These are phyloP conservation scores for Penicillium samsonianum DNA, from an alignment of 495 filamentous ascomycete species.

Conservation along the genomic window DNA sequence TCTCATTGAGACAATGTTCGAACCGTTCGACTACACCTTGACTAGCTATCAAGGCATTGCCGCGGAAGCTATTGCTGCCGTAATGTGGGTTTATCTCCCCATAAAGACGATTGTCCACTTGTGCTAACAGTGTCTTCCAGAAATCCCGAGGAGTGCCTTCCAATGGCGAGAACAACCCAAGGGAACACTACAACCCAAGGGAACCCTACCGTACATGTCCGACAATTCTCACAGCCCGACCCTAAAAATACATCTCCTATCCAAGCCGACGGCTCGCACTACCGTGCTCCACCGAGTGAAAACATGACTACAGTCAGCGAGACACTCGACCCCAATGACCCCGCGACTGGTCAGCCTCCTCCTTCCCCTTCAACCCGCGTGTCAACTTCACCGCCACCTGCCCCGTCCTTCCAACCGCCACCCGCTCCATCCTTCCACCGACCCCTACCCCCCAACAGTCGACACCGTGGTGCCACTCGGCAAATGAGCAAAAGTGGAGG, in stretches of 20 bases:
- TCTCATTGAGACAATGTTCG: conserved; percentile 92
- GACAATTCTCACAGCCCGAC: conserved; percentile 45
- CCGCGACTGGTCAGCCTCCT: conserved; percentile 25
- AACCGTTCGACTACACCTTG: conserved; percentile 91
- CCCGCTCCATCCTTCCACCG: conserved; percentile 42
- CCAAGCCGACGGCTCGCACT: conserved; percentile 29
- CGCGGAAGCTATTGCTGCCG: conserved; percentile 43
- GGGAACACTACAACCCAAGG: conserved; percentile 21
- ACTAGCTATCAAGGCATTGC: conserved; percentile 58
- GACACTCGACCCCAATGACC: conserved; percentile 35
- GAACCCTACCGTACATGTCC: conserved; percentile 31
- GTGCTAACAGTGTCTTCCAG: conserved; percentile 24
- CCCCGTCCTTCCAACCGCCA: conserved; percentile 42
- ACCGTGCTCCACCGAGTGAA: conserved; percentile 27
- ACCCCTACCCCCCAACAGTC: conserved; percentile 33
- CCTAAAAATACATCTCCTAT: conserved; percentile 33
- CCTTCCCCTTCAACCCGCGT: conserved; percentile 27
- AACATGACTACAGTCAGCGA: conserved; percentile 32
- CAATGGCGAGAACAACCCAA: conserved; percentile 27
- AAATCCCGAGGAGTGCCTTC: conserved; percentile 47
- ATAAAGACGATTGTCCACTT: not conserved
- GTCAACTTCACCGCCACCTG: conserved; percentile 33
- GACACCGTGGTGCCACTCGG: conserved; percentile 40
- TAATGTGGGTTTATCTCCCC: conserved; percentile 31
- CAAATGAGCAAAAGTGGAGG: conserved; percentile 81